phyloP scores from a whole-genome alignment of 2,329 filamentous ascomycete species.

The Amauroascus niger region DNA sequence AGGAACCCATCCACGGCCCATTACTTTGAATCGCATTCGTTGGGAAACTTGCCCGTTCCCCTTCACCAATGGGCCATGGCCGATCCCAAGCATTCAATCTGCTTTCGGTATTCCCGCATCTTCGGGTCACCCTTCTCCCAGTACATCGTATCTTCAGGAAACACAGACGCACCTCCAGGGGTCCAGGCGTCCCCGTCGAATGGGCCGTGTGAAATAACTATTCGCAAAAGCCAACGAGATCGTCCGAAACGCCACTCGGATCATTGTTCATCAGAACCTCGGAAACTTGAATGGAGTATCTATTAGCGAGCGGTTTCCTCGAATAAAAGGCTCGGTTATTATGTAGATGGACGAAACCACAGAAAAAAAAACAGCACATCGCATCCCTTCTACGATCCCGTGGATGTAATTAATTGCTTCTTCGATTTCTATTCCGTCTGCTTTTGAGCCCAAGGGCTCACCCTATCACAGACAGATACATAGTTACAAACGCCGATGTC shows the following conservation, averaged over 20 bases:
- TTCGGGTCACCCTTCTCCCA: background rate
- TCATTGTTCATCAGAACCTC: too few relatives aligned
- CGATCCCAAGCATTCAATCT: background rate
- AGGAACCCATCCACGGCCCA: slow-evolving; percentile 7
- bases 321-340: too few relatives aligned
- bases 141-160: background rate
- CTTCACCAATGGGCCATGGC: background rate
- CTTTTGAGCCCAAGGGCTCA: background rate
- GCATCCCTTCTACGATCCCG: background rate
- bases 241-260: background rate
- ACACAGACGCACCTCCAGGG: background rate
- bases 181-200: background rate
- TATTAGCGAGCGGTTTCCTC: too few relatives aligned
- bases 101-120: background rate
- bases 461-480: too few relatives aligned
- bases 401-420: background rate
- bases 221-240: background rate
- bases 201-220: background rate
- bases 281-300: too few relatives aligned
- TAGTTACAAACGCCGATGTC: too few relatives aligned
- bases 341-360: too few relatives aligned
- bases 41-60: background rate
- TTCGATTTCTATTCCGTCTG: background rate
- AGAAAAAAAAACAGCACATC: background rate
- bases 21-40: background rate